Base-by-base conservation (phyloP, 345 rosid species). In the Eucalyptus rudis region DNA sequence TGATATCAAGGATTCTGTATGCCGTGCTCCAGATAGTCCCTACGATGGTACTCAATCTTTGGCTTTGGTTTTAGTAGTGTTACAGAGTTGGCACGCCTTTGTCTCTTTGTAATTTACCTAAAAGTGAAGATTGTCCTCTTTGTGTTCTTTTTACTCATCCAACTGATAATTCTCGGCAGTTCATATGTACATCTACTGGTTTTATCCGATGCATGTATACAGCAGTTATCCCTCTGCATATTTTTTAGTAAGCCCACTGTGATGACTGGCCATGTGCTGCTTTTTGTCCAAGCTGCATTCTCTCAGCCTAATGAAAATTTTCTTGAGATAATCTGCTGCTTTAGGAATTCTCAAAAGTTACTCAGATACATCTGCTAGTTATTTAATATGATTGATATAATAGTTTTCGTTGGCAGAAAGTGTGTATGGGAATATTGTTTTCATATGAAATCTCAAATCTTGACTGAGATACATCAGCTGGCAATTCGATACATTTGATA, bases 11-110 rank as follows among this genome's bases (percentile, higher is more conserved):
- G 99, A 98, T 93, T 95, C 97, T 22, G 97, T 98, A 40, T 98
- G 98, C 86, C 96, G 99, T 54, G 99, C 98, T 64, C 99, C 99
- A 59, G 99, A 98, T 94, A 96, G 98, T 90, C 97, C 98, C 44
- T 98, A 97, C 92, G 99, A 98, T 91, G 99, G 99, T 98, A 66
- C 87, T 91, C 56, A 62, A 88, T 71, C 44, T 71, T 71, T 71
- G 83, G 45, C 83, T 71, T 40, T 71, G 83, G 3, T 64, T 51
- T 51, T 51, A 51, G 54, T 51, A 98, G 59, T 50, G 86, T 49
- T 49, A n/a, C 33, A 62, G 68, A 62, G 31, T 81, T 81, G 49
- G 86, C 86, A 27, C 27, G 10, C 24, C 58, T 44, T 44, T 87
- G n/a, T 88, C 31, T 68, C 14, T 89, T n/a, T 89, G 25, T 86